Evolutionary conservation across 164 flowering plant genomes (phyloP), one percentile per base, ranked within the genome.

Genomic region (Cinnamomum chago): DNA sequence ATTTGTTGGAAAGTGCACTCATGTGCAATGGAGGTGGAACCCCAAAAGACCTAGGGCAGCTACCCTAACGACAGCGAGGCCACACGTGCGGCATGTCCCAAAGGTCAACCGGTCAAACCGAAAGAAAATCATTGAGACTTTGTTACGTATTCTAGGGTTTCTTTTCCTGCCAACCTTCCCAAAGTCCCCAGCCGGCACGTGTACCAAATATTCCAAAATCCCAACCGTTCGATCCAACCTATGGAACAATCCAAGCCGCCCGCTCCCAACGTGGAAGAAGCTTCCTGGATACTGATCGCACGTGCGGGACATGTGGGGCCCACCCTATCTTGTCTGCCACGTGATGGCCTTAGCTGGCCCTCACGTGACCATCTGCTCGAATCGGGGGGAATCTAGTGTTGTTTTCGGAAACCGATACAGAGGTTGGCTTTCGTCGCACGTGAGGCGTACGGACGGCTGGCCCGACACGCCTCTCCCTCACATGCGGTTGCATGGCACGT

Each of bases 291-390:
- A 65, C 55, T 40, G 72, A 0, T 5, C 35, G 62, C 86, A 86
- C 82, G 82, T 81, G 83, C 81, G 76, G 67, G 77, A 68, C 35
- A 52, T 17, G 80, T 50, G 18, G 17, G 35, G 70, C 23, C 73
- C 74, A 76, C 75, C 67, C 70, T 58, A 51, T 22, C 66, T 1
- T 69, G 47, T 70, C 50, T 70, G 64, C 83, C 85, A 83, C 76
- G 84, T 82, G 84, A 81, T 73, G 65, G 74, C 79, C 78, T 55
- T 80, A 82, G 85, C 88, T 85, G 87, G 84, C 75, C 17, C 51
- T 72, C 86, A 84, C 80, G 90, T 84, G 86, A 75, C 70, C 60
- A 55, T 17, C 20, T 18, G 60, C 17, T 7, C 13, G n/a, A 55
- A 20, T 55, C 20, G 18, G n/a, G n/a, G n/a, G 17, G 60, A 55